Evolutionary conservation across 2,329 filamentous ascomycete genomes (phyloP), one percentile per base, ranked within the genome.

Genomic region (Calonectria pseudoturangicola): DNA sequence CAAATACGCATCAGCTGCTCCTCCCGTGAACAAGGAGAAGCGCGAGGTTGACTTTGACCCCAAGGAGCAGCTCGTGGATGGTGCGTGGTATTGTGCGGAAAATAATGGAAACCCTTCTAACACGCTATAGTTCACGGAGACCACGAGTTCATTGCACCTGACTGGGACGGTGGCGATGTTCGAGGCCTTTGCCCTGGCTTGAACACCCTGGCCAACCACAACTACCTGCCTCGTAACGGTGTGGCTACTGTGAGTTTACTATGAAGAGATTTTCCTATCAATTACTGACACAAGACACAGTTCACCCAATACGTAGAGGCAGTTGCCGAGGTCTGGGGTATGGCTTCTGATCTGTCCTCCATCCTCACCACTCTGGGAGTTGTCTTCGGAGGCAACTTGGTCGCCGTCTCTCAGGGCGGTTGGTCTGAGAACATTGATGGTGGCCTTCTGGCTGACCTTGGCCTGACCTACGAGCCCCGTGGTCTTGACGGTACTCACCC

Each of bases 401-500:
- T 60, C 21, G 39, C 54, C 12, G 54, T 60, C 54, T 60, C 54
- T 10, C 54, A 60, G 54, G 54, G 54, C 10, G 54, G 54, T 41
- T 60, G 54, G 54, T 60, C 54, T 2, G 33, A 41, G 18, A 25
- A 60, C 54, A 60, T 60, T 15, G 8, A 21, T 8, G 3, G 54
- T 7, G 54, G 54, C 12, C 54, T 60, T 25, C 33, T 88, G 8
- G 80, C 87, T 6, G 81, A 83, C 28, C 85, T 85, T 1, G 87
- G 87, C 1, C 81, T 89, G 3, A 79, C 89, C 0, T 77, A 77
- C 25, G 83, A 83, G 18, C 87, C 87, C 0, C 85, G 85, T 50
- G 88, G 88, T 6, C 83, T 91, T 2, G 81, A 81, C 16, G 87
- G 87, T n/a, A 86, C 86, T 3, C 89, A 91, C 79, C 90, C 90